These are phyloP conservation scores for Teratosphaeria nubilosa DNA, from an alignment of 2,329 filamentous ascomycete species.

Conservation along the genomic window DNA sequence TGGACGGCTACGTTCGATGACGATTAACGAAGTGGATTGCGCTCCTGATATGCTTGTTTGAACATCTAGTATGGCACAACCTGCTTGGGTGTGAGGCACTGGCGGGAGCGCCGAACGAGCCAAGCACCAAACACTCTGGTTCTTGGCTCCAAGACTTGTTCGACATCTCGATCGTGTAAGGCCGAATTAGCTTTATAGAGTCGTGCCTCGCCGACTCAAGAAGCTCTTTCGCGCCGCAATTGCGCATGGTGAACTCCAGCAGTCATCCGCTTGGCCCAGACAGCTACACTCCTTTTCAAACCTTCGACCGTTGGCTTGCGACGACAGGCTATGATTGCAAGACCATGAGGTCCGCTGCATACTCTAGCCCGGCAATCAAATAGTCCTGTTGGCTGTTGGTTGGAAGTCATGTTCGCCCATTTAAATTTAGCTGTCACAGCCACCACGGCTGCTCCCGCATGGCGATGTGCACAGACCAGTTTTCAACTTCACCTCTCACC, in stretches of 20 bases:
- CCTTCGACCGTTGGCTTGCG: not conserved
- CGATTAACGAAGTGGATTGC: not conserved
- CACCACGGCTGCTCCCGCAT: not conserved
- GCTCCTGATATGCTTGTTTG: not conserved
- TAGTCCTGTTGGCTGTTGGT: not conserved
- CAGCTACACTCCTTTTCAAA: not conserved
- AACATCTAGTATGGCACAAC: not conserved
- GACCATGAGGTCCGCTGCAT: not conserved
- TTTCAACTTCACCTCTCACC: not conserved
- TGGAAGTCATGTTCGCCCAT: not conserved
- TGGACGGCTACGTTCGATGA: not conserved
- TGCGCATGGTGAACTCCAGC: not conserved
- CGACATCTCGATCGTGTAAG: not conserved
- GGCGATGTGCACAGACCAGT: not conserved
- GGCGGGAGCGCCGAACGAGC: not conserved
- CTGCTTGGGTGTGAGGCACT: not conserved
- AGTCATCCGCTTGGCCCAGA: not conserved
- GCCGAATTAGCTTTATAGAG: not conserved
- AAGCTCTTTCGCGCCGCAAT: not conserved
- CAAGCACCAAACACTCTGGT: not conserved
- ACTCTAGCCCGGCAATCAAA: not conserved
- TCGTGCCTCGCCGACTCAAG: not conserved
- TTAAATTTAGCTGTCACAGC: not conserved
- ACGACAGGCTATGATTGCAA: not conserved
- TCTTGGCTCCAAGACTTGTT: not conserved